These are phyloP conservation scores for Nitzschia sp. DNA, from an alignment of 108 stramenopile genomes.

Conservation along the genomic window DNA sequence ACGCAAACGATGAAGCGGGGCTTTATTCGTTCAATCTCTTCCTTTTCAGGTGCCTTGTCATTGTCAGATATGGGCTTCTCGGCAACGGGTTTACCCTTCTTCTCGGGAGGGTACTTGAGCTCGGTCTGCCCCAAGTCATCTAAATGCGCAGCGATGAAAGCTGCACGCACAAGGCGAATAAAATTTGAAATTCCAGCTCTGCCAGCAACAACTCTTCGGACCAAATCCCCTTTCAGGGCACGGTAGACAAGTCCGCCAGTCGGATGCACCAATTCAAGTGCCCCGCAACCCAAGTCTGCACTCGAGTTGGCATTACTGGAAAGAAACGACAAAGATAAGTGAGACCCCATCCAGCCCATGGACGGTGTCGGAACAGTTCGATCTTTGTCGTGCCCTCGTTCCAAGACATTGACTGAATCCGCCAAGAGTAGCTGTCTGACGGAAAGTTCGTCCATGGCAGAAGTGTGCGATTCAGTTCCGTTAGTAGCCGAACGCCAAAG, in stretches of 20 bases:
- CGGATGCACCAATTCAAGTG: slow-evolving; percentile 81
- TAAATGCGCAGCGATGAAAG: slow-evolving; percentile 78
- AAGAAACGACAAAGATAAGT: slow-evolving; percentile 72
- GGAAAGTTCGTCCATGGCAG: slow-evolving; percentile 77
- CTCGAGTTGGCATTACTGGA: slow-evolving; percentile 80
- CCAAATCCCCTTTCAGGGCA: slow-evolving; percentile 64
- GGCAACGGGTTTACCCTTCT: slow-evolving; percentile 12
- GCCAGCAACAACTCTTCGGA: slow-evolving; percentile 66
- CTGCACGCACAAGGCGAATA: slow-evolving; percentile 74
- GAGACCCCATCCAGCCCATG: slow-evolving; percentile 84
- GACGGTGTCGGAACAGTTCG: slow-evolving; percentile 67
- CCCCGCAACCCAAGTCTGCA: slow-evolving; percentile 82
- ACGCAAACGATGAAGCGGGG: slow-evolving; percentile 82
- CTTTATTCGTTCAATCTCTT: slow-evolving; percentile 25
- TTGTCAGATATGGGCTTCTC: slow-evolving; percentile 14
- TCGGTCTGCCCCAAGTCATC: slow-evolving; percentile 64
- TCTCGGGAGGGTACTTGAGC: slow-evolving; percentile 45
- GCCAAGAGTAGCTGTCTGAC: slow-evolving; percentile 71
- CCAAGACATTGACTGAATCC: slow-evolving; percentile 72
- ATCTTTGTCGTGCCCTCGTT: slow-evolving; percentile 62
- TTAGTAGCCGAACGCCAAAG: slow-evolving; percentile 84
- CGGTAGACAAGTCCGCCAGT: slow-evolving; percentile 81
- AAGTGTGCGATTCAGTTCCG: slow-evolving; percentile 88
- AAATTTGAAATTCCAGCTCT: slow-evolving; percentile 78
- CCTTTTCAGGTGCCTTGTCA: slow-evolving; percentile 10